phyloP scores from a whole-genome alignment of 2,329 filamentous ascomycete species.

The Apiospora malaysiana region DNA sequence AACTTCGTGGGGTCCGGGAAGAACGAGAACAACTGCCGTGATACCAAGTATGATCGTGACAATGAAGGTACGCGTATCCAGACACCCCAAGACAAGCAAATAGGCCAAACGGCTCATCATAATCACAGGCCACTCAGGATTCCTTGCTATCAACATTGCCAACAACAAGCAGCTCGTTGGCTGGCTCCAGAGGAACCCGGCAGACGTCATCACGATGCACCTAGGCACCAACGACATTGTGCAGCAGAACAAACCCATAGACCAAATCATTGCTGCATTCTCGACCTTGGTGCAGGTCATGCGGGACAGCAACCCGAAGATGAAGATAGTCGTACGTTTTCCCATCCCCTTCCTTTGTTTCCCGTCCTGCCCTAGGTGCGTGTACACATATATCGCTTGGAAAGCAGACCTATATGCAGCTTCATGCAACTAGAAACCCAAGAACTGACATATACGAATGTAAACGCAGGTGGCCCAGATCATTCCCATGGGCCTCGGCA shows the following conservation, averaged over 20 bases:
- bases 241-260: conserved; percentile 44
- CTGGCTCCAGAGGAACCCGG: conserved; percentile 49
- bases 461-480: conserved; percentile 46
- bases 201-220: conserved; percentile 53
- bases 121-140: conserved; percentile 42
- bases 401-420: not conserved
- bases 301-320: conserved; percentile 45
- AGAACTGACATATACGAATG: not conserved
- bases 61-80: conserved; percentile 41
- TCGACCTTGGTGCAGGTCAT: conserved; percentile 46
- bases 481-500: conserved; percentile 43
- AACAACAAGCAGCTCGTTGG: conserved; percentile 48
- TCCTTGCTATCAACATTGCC: conserved; percentile 50
- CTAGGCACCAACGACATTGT: conserved; percentile 51
- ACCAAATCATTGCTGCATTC: conserved; percentile 48
- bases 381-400: too few species aligned
- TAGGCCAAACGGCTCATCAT: not conserved
- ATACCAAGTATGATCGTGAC: conserved; percentile 48
- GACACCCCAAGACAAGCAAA: too few species aligned
- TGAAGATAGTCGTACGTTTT: conserved; percentile 49
- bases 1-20: conserved; percentile 46
- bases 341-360: not conserved
- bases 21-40: conserved; percentile 42
- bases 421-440: not conserved
- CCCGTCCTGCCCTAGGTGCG: not conserved